Evolutionary conservation across 345 rosid species (phyloP).

Genomic region (Euphorbia pulcherrima): DNA sequence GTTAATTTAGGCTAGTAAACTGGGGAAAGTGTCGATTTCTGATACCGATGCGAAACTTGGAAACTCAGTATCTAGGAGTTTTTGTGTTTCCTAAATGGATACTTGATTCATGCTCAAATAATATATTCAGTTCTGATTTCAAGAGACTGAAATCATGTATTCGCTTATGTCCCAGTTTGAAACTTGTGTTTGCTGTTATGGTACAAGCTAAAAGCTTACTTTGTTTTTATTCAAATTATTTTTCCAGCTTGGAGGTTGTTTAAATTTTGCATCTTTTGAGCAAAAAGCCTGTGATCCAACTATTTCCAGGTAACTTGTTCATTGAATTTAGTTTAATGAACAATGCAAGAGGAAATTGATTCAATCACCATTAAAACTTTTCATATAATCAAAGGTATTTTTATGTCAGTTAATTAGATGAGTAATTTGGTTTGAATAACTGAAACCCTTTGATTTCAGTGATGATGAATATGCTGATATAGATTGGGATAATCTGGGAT

Average conservation of each 20-base stretch:
- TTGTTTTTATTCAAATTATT: neutral
- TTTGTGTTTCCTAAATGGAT: too few species aligned
- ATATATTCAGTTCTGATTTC: too few species aligned
- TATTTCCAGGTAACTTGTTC: slow-evolving; percentile 28
- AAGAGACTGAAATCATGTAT: neutral
- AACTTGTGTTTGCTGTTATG: neutral
- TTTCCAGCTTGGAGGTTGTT: slow-evolving; percentile 31
- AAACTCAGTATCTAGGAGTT: too few species aligned
- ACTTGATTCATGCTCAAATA: too few species aligned
- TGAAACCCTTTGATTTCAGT: slow-evolving; percentile 2
- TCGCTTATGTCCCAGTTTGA: neutral
- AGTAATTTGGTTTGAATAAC: neutral
- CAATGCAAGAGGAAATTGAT: too few species aligned
- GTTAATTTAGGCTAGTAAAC: too few species aligned
- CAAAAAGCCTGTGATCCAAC: slow-evolving; percentile 22
- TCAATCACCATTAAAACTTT: too few species aligned
- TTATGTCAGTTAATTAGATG: neutral
- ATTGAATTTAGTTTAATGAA: too few species aligned
- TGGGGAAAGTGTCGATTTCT: too few species aligned
- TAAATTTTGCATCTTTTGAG: slow-evolving; percentile 27
- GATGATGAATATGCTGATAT: slow-evolving; percentile 61
- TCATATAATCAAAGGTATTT: neutral
- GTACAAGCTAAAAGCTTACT: neutral
- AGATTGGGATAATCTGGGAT: slow-evolving; percentile 88
- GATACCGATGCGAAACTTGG: too few species aligned